phyloP scores from a whole-genome alignment of 495 filamentous ascomycete genomes.

The Bacidia rubella region DNA sequence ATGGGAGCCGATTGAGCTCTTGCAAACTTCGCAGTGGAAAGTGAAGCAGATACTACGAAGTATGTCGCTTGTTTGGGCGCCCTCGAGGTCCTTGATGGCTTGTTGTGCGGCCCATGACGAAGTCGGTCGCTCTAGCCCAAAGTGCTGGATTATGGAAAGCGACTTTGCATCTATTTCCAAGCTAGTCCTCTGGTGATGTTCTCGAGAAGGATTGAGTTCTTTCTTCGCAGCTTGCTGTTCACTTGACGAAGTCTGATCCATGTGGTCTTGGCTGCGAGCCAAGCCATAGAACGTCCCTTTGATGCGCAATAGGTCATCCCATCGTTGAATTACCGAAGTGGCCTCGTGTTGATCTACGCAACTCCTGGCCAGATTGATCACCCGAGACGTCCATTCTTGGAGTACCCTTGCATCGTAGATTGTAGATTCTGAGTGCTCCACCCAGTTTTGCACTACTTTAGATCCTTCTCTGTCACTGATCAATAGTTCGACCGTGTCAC shows the following conservation, averaged over 20 bases:
- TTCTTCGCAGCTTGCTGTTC: background rate
- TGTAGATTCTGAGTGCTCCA: too few relatives aligned
- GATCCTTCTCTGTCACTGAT: background rate
- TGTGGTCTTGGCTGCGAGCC: background rate
- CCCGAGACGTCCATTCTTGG: background rate
- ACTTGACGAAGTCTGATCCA: background rate
- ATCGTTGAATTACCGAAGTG: background rate
- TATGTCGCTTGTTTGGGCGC: background rate
- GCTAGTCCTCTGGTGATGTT: too few relatives aligned
- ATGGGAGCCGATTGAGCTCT: background rate
- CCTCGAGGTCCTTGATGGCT: background rate
- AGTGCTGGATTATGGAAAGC: background rate
- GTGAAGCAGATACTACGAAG: background rate
- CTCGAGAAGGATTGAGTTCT: too few relatives aligned
- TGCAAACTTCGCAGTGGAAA: background rate
- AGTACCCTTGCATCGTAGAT: background rate
- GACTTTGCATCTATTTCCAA: too few relatives aligned
- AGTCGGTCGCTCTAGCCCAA: background rate
- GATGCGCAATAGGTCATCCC: background rate
- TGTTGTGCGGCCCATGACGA: background rate
- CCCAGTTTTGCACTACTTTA: background rate
- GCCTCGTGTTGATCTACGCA: background rate
- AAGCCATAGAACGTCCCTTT: background rate
- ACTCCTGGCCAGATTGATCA: background rate
- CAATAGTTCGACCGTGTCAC: background rate